Percentiles rank a stretch among this genome's conserved stretches.
phyloP scores from a whole-genome alignment of 1,284 basidiomycete genomes.

The Melanopsichium pennsylvanicum region DNA sequence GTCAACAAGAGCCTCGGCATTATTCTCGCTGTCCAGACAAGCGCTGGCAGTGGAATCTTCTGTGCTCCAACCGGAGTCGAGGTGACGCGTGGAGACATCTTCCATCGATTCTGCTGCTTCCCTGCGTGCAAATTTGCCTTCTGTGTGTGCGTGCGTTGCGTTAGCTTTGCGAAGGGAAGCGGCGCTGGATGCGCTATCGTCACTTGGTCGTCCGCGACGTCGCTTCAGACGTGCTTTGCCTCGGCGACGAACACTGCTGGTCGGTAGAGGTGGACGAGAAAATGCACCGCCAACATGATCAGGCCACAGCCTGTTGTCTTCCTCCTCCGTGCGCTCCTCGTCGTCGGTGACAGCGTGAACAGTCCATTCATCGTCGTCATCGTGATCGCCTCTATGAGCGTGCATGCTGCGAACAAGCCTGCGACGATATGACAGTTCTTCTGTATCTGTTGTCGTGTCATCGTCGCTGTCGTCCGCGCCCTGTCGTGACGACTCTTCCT shows the following conservation, averaged over 20 bases:
- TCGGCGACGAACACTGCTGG: constrained; percentile 9
- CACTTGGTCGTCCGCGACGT: constrained; percentile 27
- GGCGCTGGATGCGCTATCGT: constrained; percentile 17
- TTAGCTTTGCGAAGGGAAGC: constrained; percentile 4
- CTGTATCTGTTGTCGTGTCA: neutral
- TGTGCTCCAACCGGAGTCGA: constrained; percentile 36
- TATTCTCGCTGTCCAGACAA: neutral
- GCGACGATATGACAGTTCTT: neutral
- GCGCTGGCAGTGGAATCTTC: constrained; percentile 19
- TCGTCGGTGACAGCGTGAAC: constrained; percentile 15
- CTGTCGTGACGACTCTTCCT: constrained; percentile 15
- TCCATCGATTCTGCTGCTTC: constrained; percentile 1
- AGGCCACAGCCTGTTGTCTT: constrained; percentile 35
- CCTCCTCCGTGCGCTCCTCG: constrained; percentile 25
- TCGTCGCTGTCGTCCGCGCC: constrained; percentile 6
- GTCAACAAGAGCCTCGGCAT: constrained; percentile 10
- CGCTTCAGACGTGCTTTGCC: constrained; percentile 26
- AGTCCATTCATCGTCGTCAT: constrained; percentile 26
- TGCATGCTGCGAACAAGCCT: neutral
- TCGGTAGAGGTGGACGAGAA: constrained; percentile 24
- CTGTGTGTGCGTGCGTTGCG: constrained; percentile 8
- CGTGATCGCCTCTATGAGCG: constrained; percentile 4
- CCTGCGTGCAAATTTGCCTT: constrained; percentile 22
- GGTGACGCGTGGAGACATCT: constrained; percentile 4
- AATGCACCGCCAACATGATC: constrained; percentile 52